Evolutionary conservation across 768 basidiomycete genomes (phyloP).

Genomic region (Rhizopogon sp.): DNA sequence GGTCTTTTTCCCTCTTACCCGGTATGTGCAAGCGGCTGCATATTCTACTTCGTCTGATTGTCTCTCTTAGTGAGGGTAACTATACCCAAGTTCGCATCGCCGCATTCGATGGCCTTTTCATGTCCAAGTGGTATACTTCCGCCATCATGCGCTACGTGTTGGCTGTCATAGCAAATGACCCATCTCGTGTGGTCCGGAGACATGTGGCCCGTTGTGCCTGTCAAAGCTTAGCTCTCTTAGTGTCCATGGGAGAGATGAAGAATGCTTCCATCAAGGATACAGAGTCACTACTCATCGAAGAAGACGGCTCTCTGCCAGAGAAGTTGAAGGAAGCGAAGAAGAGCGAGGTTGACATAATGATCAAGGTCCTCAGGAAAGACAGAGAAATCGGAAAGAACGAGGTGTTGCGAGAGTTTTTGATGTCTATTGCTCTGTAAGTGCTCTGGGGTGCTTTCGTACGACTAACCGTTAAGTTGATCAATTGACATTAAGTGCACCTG

Average conservation of each 20-base stretch:
- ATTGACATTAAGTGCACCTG: slow-evolving; percentile 47
- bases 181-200: slow-evolving; percentile 76
- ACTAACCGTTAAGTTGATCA: neutral
- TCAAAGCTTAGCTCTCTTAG: slow-evolving; percentile 80
- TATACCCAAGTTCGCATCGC: slow-evolving; percentile 86
- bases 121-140: slow-evolving; percentile 83
- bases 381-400: slow-evolving; percentile 80
- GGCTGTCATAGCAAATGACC: slow-evolving; percentile 80
- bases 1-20: slow-evolving; percentile 82
- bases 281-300: slow-evolving; percentile 79
- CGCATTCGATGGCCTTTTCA: slow-evolving; percentile 91
- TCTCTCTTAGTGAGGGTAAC: slow-evolving; percentile 74
- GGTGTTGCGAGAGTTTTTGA: slow-evolving; percentile 69
- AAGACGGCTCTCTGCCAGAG: slow-evolving; percentile 71
- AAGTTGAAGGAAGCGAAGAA: slow-evolving; percentile 73
- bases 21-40: slow-evolving; percentile 42
- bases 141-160: slow-evolving; percentile 85
- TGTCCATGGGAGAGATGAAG: slow-evolving; percentile 90
- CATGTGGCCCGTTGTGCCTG: slow-evolving; percentile 84
- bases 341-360: slow-evolving; percentile 78
- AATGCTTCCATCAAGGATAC: slow-evolving; percentile 58
- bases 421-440: slow-evolving; percentile 76
- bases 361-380: slow-evolving; percentile 86
- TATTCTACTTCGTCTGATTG: slow-evolving; percentile 5
- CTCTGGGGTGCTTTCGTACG: slow-evolving; percentile 2